Percentiles rank a stretch among this genome's conserved stretches.
phyloP scores from a whole-genome alignment of 1,284 basidiomycete genomes.

The Cutaneotrichosporon sp. region DNA sequence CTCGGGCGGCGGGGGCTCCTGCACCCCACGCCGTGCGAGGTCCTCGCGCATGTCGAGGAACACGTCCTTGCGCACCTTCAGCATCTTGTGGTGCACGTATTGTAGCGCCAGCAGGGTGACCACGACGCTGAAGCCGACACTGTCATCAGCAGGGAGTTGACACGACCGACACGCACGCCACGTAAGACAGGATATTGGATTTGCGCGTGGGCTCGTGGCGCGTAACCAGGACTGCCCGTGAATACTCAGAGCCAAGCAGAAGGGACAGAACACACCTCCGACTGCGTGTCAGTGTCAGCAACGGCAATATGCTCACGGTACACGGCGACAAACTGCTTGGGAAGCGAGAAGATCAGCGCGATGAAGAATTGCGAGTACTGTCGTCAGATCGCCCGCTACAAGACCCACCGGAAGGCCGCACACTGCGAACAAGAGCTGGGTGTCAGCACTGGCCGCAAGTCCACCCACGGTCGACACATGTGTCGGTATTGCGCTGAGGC shows the following conservation, averaged over 20 bases:
- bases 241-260: not conserved
- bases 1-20: constrained; percentile 10
- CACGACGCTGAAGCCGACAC: constrained; percentile 21
- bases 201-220: constrained; percentile 49
- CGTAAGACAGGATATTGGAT: constrained; percentile 25
- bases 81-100: constrained; percentile 32
- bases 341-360: constrained; percentile 43
- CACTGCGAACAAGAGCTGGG: constrained; percentile 36
- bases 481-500: constrained; percentile 44
- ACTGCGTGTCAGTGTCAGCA: constrained; percentile 8
- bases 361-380: constrained; percentile 37
- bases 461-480: constrained; percentile 40
- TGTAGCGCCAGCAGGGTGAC: constrained; percentile 28
- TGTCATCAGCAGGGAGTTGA: not conserved
- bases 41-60: constrained; percentile 28
- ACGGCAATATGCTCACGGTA: constrained; percentile 24
- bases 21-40: constrained; percentile 17
- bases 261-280: constrained; percentile 12
- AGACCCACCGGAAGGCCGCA: constrained; percentile 28
- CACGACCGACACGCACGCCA: constrained; percentile 13
- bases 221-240: constrained; percentile 55
- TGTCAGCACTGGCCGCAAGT: constrained; percentile 12
- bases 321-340: constrained; percentile 42
- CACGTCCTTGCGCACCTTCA: constrained; percentile 26
- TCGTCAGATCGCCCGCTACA: constrained; percentile 1